Evolutionary conservation across 345 rosid genomes (phyloP).

Genomic region (Eucalyptus tenuipes): DNA sequence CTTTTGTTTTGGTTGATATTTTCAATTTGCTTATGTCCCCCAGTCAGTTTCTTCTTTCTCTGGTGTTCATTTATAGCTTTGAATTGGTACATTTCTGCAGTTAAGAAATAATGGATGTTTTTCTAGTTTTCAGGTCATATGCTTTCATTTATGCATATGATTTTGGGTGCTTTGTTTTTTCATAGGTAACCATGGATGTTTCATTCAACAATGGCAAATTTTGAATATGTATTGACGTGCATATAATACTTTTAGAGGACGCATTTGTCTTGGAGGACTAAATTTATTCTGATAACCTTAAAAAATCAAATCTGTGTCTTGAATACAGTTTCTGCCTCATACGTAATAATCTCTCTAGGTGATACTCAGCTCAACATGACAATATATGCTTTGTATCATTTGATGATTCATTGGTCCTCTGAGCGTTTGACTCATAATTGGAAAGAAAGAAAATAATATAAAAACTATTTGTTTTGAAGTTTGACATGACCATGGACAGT

Average conservation of each 20-base stretch:
- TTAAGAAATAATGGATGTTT: background rate
- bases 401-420: background rate
- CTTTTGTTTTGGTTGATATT: background rate
- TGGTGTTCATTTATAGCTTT: background rate
- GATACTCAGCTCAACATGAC: background rate
- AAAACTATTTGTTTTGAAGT: background rate
- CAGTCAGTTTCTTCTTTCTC: background rate
- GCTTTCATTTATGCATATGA: background rate
- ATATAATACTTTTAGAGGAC: background rate
- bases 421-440: background rate
- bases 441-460: background rate
- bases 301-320: background rate
- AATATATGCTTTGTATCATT: background rate
- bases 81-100: background rate
- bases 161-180: background rate
- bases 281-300: background rate
- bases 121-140: background rate
- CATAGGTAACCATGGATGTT: background rate
- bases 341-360: background rate
- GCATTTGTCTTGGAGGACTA: background rate
- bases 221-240: background rate
- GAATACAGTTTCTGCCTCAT: background rate
- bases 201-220: background rate
- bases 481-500: background rate
- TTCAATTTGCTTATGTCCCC: background rate